Base-by-base conservation (phyloP, 306 rosid genomes). In the Alnus glutinosa region DNA sequence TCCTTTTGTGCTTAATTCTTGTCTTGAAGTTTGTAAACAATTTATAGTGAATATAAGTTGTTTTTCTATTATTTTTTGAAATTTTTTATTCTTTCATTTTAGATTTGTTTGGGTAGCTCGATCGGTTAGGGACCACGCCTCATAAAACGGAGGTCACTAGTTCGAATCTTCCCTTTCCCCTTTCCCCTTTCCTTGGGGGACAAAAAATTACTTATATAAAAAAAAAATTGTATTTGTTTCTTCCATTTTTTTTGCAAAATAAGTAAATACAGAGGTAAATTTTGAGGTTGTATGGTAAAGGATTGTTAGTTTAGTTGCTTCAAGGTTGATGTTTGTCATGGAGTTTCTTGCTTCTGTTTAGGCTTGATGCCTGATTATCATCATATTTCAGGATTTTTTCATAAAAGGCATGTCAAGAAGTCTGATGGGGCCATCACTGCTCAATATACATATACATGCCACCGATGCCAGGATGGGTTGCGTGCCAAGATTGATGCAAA, bases 391-490 rank as follows among this genome's bases (percentile, higher is more conserved):
- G 99, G 98, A 63, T 83, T 85, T 85, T 95, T 91, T 76, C 99
- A 95, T 83, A 95, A 90, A 92, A 88, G 86, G 87, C 99, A 95
- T 89, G 96, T 69, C 76, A 90, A 78, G 83, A 91, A 86, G 84
- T 91, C 86, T 74, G 86, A 86, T 50, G 88, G 92, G 77, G 83
- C 92, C 47, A 34, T 59, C 57, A 75, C 80, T 64, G 77, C 93
- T 5, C 78, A 76, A 67, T 83, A 86, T 85, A 78, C 84, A 8
- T 90, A 87, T 78, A 82, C 92, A 79, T 95, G 99, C 85, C 92
- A 89, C 76, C 85, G 58, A 68, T 93, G 99, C 89, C 90, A 85
- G 74, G 85, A 72, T 74, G 90, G 88, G 79, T 61, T 75, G 66
- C 69, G 46, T 77, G 73, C 23, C 19, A 89, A 86, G 82, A 76